These are phyloP conservation scores for Neohortaea acidophila DNA, from an alignment of 495 filamentous ascomycete species.

Conservation along the genomic window DNA sequence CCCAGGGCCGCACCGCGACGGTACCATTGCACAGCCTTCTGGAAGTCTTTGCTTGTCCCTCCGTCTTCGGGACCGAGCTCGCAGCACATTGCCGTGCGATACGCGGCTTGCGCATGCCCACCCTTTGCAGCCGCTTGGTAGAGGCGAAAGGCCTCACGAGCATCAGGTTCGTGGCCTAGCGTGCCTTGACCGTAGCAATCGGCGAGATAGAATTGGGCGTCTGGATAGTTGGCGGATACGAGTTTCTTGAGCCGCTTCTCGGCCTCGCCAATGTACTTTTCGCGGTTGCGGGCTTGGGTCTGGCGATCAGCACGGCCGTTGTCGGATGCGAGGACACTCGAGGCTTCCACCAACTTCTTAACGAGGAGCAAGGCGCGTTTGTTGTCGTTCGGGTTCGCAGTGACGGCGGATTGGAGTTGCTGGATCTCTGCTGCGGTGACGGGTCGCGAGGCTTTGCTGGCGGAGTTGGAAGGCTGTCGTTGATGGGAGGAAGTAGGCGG, in stretches of 20 bases:
- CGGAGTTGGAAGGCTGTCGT: constrained; percentile 5
- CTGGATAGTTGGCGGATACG: constrained; percentile 46
- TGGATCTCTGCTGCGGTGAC: constrained; percentile 71
- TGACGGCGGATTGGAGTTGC: constrained; percentile 48
- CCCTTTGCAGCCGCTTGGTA: constrained; percentile 89
- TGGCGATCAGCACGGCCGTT: constrained; percentile 56
- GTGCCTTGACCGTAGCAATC: constrained; percentile 71
- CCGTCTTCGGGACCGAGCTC: constrained; percentile 92
- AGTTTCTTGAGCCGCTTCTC: constrained; percentile 85
- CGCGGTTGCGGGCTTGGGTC: constrained; percentile 57
- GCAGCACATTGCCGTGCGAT: constrained; percentile 92
- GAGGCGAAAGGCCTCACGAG: constrained; percentile 77
- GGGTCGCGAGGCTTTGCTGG: constrained; percentile 29
- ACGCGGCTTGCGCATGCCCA: constrained; percentile 73
- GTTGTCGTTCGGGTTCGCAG: constrained; percentile 55
- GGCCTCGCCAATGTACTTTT: constrained; percentile 72
- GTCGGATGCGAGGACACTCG: constrained; percentile 56
- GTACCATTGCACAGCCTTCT: constrained; percentile 96
- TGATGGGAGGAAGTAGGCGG: constrained; percentile 17
- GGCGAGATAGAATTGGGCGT: constrained; percentile 88
- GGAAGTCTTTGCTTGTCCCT: constrained; percentile 74
- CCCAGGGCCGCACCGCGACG: constrained; percentile 79
- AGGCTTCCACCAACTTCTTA: constrained; percentile 75
- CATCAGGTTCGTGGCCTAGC: constrained; percentile 56
- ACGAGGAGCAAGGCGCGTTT: constrained; percentile 56